These are phyloP conservation scores for Conidiobolus incongruus DNA, from an alignment of 371 early-diverging fungal species.

Conservation along the genomic window DNA sequence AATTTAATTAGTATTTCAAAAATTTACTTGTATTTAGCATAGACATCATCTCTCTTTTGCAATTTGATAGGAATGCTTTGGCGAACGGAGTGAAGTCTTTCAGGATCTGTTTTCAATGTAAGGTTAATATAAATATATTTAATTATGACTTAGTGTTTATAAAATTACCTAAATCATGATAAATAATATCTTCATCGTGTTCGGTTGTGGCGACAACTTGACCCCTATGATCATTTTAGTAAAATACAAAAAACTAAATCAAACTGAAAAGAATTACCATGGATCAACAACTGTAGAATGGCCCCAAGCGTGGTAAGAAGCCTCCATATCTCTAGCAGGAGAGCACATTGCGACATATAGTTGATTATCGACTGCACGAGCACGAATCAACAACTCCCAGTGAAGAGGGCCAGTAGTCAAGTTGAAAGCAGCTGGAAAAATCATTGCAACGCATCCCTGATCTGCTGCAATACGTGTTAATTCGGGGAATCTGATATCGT, in stretches of 20 bases:
- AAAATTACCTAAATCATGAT: constrained; percentile 63
- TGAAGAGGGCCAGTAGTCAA: constrained; percentile 83
- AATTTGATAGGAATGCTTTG: constrained; percentile 39
- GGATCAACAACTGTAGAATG: constrained; percentile 85
- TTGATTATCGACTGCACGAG: constrained; percentile 23
- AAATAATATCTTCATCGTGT: constrained; percentile 59
- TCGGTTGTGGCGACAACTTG: constrained; percentile 39
- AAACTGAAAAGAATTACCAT: constrained; percentile 11
- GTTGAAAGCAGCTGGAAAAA: constrained; percentile 95
- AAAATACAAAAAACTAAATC: neutral
- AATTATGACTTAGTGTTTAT: too few relatives aligned
- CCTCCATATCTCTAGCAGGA: constrained; percentile 61
- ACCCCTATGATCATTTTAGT: constrained; percentile 14
- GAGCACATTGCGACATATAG: constrained; percentile 81
- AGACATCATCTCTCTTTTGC: constrained; percentile 81
- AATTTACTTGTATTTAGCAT: constrained; percentile 11
- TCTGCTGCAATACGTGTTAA: constrained; percentile 82
- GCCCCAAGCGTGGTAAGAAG: constrained; percentile 80
- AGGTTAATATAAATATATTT: too few relatives aligned
- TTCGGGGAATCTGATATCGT: constrained; percentile 89
- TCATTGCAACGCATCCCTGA: constrained; percentile 72
- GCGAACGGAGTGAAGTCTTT: constrained; percentile 30
- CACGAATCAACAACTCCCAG: constrained; percentile 82
- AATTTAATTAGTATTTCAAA: too few relatives aligned
- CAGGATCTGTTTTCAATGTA: too few relatives aligned